Base-by-base conservation (phyloP, 2,329 filamentous ascomycete species). In the Dothideomycetes sp. region DNA sequence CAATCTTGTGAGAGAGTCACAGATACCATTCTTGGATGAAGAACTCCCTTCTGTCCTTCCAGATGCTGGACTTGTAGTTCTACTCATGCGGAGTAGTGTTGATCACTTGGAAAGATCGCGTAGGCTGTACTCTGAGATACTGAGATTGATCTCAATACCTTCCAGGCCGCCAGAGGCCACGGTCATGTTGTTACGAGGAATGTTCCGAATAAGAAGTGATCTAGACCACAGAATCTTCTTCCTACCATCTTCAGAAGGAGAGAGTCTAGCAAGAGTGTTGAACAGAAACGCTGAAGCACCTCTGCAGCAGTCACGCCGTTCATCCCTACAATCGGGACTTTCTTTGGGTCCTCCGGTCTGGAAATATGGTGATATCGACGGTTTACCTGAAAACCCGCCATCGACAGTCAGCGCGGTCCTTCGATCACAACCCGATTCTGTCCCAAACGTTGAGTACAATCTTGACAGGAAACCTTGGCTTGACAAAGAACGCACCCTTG, bases 121-220 rank as follows among this genome's bases (percentile, higher is more conserved):
- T 8, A 24, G 25, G 9, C 33, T 48, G 3, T 45, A 44, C 13
- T n/a, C 59, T 39, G 56, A 62, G 30, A 49, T 56, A 8, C 47
- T 65, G 4, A 23, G 31, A 16, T 27, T 42, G 7, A 31, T 42
- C 5, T 52, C 58, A 4, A 45, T 53, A 3, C 50, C 62, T 30
- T 58, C 59, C 13, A 19, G 33, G 53, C 53, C 20, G 49, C 49
- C 16, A 51, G 60, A 25, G 48, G 49, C 6, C 58, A 55, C 42
- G 51, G 45, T 47, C 38, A 47, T 47, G 45, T 27, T 47, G 8
- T 37, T 47, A 62, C 30, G 45, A 33, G 41, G 37, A 12, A 66
- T 95, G 2, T 89, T 93, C 56, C 78, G 88, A 30, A 65, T 95
- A 20, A 76, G 88, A 44, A 85, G 86, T 16, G 86, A 94, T 60